phyloP scores from a whole-genome alignment of 148 eudicot species.

The Euryodendron excelsum region DNA sequence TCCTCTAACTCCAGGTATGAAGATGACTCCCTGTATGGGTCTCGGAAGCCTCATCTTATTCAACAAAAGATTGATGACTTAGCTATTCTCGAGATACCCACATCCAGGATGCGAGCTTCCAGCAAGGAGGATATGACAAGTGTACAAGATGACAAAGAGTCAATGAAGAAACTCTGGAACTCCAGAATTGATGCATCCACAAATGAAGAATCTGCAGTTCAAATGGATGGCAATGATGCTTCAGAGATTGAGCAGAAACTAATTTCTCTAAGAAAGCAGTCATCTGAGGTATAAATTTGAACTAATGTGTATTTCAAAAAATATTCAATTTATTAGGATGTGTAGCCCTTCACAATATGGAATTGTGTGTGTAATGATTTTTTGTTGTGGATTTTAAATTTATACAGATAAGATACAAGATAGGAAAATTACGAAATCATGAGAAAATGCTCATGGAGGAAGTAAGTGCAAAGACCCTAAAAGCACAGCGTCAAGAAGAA shows the following conservation, averaged over 20 bases:
- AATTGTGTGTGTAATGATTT: background rate
- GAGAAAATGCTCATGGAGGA: constrained; percentile 24
- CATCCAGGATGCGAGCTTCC: background rate
- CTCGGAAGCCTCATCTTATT: constrained; percentile 3
- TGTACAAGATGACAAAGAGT: constrained; percentile 10
- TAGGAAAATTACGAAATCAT: constrained; percentile 15
- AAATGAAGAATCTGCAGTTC: constrained; percentile 19
- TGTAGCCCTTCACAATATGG: background rate
- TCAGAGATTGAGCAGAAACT: constrained; percentile 19
- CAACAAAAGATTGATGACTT: background rate
- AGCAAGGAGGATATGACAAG: constrained; percentile 6
- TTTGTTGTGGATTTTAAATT: background rate
- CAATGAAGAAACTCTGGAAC: background rate
- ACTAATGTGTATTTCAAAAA: background rate
- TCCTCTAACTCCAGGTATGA: constrained; percentile 14
- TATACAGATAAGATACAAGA: constrained; percentile 8
- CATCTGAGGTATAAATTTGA: constrained; percentile 20
- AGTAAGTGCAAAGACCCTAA: constrained; percentile 11
- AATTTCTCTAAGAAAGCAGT: background rate
- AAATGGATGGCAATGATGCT: constrained; percentile 14
- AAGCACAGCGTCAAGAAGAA: constrained; percentile 31
- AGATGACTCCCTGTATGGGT: background rate
- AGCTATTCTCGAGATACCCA: background rate
- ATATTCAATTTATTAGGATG: too few relatives aligned
- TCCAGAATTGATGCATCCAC: constrained; percentile 11